Percentiles rank a stretch among this genome's conserved stretches.
phyloP scores from a whole-genome alignment of 2,329 filamentous ascomycete genomes.

The Neospermospora avenae region DNA sequence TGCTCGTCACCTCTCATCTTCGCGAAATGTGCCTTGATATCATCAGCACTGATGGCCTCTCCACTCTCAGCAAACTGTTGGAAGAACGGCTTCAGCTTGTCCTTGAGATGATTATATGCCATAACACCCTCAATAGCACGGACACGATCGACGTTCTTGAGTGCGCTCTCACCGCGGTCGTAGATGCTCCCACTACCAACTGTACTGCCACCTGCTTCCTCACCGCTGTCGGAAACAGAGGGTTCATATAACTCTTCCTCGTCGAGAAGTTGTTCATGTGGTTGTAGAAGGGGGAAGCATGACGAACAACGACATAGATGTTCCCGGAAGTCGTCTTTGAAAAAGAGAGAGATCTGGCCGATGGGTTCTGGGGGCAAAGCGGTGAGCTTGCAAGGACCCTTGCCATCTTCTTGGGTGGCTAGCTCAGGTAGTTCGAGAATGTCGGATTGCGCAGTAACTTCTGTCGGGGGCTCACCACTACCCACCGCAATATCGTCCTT shows the following conservation, averaged over 20 bases:
- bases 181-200: conserved; percentile 78
- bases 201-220: conserved; percentile 52
- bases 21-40: conserved; percentile 96
- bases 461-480: background rate
- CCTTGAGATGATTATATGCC: conserved; percentile 95
- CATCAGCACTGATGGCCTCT: conserved; percentile 82
- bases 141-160: conserved; percentile 89
- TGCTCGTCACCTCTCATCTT: conserved; percentile 85
- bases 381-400: conserved; percentile 55
- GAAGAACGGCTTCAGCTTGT: conserved; percentile 93
- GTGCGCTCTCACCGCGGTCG: conserved; percentile 86
- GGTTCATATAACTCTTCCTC: conserved; percentile 95
- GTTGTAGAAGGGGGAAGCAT: conserved; percentile 73
- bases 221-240: conserved; percentile 68
- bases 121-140: conserved; percentile 94
- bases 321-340: conserved; percentile 74
- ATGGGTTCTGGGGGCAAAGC: conserved; percentile 54
- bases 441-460: background rate
- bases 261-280: conserved; percentile 79
- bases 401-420: conserved; percentile 10
- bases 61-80: conserved; percentile 92
- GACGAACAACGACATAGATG: conserved; percentile 75
- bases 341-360: conserved; percentile 75
- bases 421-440: conserved; percentile 22
- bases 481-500: conserved; percentile 34